Conservation (phyloP, 176 grass and related monocot genomes). For the Oryza australiensis region DNA sequence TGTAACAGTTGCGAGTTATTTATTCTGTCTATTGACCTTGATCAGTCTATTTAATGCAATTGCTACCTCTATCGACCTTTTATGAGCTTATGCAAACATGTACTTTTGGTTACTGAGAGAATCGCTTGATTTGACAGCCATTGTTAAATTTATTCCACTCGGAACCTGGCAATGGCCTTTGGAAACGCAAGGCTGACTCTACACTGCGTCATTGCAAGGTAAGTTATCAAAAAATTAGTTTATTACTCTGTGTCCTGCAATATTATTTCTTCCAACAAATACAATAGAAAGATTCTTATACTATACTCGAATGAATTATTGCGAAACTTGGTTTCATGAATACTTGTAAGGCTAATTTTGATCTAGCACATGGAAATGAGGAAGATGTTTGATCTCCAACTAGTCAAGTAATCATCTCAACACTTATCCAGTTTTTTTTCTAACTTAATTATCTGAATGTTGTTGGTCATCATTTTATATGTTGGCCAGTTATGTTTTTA, state of each 20-base stretch:
- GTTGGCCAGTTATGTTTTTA: not conserved
- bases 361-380: not conserved
- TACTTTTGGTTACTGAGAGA: slow-evolving; percentile 12
- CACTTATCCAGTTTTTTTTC: not conserved
- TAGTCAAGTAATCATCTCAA: not conserved
- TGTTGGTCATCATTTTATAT: not conserved
- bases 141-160: slow-evolving; percentile 90
- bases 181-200: slow-evolving; percentile 92
- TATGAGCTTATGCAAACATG: slow-evolving; percentile 15
- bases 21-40: slow-evolving; percentile 3
- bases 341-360: not conserved
- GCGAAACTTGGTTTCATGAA: not conserved
- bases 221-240: slow-evolving; percentile 10
- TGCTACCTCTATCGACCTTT: too few species aligned
- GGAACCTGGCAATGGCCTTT: slow-evolving; percentile 82
- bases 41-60: too few species aligned
- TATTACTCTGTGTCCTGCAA: not conserved
- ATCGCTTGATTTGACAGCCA: slow-evolving; percentile 59
- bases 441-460: not conserved
- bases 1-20: not conserved
- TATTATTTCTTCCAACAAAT: not conserved
- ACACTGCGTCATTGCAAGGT: slow-evolving; percentile 79
- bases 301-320: not conserved
- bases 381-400: not conserved
- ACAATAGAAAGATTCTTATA: not conserved